Percentiles rank a stretch among this genome's conserved stretches.
Conservation (phyloP, 2,329 filamentous ascomycete genomes). For the Talaromyces verruculosus region DNA sequence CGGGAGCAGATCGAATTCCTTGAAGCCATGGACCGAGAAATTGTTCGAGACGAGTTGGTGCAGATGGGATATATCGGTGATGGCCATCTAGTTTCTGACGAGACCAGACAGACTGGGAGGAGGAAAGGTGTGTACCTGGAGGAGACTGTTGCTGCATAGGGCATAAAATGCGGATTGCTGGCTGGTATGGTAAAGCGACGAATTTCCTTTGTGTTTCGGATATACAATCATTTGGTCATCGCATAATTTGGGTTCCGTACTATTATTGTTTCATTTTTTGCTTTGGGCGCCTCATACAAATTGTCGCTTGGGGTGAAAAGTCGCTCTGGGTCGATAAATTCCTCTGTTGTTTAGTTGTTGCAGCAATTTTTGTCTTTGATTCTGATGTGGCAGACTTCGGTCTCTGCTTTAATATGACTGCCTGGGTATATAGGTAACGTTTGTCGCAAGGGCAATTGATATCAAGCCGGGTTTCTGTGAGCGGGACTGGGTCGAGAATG, state of each 20-base stretch:
- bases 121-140: slow-evolving; percentile 25
- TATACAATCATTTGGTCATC: not conserved
- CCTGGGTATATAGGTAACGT: not conserved
- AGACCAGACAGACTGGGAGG: slow-evolving; percentile 33
- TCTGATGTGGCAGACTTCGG: not conserved
- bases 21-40: slow-evolving; percentile 42
- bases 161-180: not conserved
- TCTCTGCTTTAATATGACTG: slow-evolving; percentile 1
- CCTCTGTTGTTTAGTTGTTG: not conserved
- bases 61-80: slow-evolving; percentile 38
- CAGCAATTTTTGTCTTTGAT: not conserved
- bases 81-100: slow-evolving; percentile 39
- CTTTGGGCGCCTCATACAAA: slow-evolving; percentile 1
- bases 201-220: slow-evolving; percentile 1
- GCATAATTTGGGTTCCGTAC: not conserved
- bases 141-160: slow-evolving; percentile 13
- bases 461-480: not conserved
- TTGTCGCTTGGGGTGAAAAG: slow-evolving; percentile 3
- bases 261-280: not conserved
- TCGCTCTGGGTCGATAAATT: not conserved
- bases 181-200: not conserved
- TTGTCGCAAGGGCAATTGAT: slow-evolving; percentile 4
- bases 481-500: not conserved
- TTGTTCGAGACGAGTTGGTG: slow-evolving; percentile 44
- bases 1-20: slow-evolving; percentile 32